Evolutionary conservation across 2,329 filamentous ascomycete species (phyloP).

Genomic region (Cladosporium phlei): DNA sequence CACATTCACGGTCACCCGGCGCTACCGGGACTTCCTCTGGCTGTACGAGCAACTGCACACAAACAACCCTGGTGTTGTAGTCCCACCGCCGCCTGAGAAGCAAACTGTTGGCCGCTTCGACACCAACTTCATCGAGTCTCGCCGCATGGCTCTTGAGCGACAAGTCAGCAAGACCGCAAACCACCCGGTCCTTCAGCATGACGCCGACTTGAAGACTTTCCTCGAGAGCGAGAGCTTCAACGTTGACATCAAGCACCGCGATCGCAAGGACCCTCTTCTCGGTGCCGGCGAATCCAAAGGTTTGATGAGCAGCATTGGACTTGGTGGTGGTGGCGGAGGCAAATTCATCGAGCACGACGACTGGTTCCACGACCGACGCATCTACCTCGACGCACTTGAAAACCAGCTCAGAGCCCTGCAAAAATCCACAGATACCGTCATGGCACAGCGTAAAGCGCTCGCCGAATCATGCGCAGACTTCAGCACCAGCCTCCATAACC

Average conservation of each 20-base stretch:
- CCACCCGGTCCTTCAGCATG: conserved; percentile 86
- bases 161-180: conserved; percentile 96
- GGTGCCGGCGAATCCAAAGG: conserved; percentile 77
- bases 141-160: conserved; percentile 85
- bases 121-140: conserved; percentile 90
- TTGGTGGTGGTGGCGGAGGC: conserved; percentile 61
- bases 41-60: conserved; percentile 90
- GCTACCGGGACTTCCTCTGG: conserved; percentile 97
- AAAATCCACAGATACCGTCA: conserved; percentile 91
- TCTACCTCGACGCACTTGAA: conserved; percentile 92
- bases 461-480: conserved; percentile 92
- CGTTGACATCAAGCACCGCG: conserved; percentile 95
- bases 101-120: conserved; percentile 96
- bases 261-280: conserved; percentile 79
- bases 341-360: conserved; percentile 99
- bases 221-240: conserved; percentile 95
- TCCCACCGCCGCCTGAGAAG: conserved; percentile 95
- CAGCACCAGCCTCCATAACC: conserved; percentile 82
- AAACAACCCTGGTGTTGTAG: conserved; percentile 91
- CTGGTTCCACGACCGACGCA: conserved; percentile 95
- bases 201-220: conserved; percentile 91
- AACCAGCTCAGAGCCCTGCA: conserved; percentile 83
- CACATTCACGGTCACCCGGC: conserved; percentile 87
- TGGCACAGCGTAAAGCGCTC: conserved; percentile 85
- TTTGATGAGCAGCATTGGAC: conserved; percentile 78